These are phyloP conservation scores for Oleoguttula mirabilis DNA, from an alignment of 495 filamentous ascomycete species.

Conservation along the genomic window DNA sequence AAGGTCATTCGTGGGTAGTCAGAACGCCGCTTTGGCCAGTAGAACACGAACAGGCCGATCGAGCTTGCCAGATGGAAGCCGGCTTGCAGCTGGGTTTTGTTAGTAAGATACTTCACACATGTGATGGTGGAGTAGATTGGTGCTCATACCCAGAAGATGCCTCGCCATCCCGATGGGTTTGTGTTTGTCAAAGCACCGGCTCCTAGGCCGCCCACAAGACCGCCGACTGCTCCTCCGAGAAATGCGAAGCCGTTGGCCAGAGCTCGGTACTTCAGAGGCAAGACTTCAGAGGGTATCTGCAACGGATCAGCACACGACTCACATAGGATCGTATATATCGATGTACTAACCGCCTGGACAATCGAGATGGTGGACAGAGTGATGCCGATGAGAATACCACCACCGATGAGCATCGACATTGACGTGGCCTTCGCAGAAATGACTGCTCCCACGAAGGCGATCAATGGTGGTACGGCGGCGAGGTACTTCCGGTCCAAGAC, in stretches of 20 bases:
- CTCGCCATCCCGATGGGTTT: constrained; percentile 37
- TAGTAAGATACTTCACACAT: not conserved
- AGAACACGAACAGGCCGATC: constrained; percentile 39
- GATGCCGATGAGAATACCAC: constrained; percentile 43
- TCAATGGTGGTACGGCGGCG: constrained; percentile 36
- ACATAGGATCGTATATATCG: too few species aligned
- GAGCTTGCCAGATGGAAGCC: constrained; percentile 38
- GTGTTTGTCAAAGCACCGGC: constrained; percentile 42
- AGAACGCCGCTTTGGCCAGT: constrained; percentile 35
- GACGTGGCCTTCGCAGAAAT: constrained; percentile 42
- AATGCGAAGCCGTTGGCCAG: constrained; percentile 41
- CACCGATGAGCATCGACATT: constrained; percentile 43
- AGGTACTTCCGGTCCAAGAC: constrained; percentile 42
- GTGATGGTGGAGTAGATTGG: not conserved
- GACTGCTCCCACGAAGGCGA: constrained; percentile 41
- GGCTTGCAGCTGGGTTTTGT: constrained; percentile 36
- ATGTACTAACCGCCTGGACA: constrained; percentile 37
- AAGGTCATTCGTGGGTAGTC: constrained; percentile 34
- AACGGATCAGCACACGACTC: too few species aligned
- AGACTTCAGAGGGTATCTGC: constrained; percentile 43
- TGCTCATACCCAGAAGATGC: constrained; percentile 39
- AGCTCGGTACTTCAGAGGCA: constrained; percentile 42
- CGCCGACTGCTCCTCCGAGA: constrained; percentile 38
- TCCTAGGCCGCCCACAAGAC: constrained; percentile 36
- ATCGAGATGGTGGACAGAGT: constrained; percentile 42